Evolutionary conservation across 345 rosid species (phyloP).

Genomic region (Aquilaria sinensis): DNA sequence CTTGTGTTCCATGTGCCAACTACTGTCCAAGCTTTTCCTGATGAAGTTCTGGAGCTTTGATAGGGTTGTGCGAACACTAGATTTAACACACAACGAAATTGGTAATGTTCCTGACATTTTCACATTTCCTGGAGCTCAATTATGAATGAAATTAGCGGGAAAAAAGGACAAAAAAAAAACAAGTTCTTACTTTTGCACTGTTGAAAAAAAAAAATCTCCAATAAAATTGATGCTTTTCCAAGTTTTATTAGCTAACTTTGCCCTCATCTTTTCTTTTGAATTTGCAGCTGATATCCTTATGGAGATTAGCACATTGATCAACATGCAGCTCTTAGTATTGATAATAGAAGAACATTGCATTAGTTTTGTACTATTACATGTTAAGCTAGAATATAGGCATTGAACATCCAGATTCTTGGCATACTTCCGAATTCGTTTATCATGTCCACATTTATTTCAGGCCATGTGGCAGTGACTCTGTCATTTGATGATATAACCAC

Average conservation of each 20-base stretch:
- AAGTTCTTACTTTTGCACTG: no score
- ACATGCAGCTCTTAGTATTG: constrained; percentile 88
- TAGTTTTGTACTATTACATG: not conserved
- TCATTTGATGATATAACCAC: no score
- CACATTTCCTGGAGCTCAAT: not conserved
- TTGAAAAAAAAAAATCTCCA: no score
- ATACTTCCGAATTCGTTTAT: no score
- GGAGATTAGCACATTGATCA: constrained; percentile 68
- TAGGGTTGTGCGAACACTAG: constrained; percentile 77
- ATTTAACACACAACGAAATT: constrained; percentile 77
- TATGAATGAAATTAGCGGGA: no score
- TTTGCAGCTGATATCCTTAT: constrained; percentile 75
- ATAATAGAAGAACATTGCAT: not conserved
- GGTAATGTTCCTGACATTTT: constrained; percentile 31
- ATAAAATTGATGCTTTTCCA: no score
- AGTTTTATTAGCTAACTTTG: not conserved
- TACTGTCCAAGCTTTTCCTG: constrained; percentile 66
- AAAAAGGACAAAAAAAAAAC: no score
- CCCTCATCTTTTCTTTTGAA: constrained; percentile 29
- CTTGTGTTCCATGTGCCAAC: constrained; percentile 8
- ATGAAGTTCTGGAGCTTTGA: constrained; percentile 66
- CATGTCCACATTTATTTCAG: no score
- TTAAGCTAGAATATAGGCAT: not conserved
- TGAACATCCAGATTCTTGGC: no score
- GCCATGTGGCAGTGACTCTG: no score